These are phyloP conservation scores for Kokia cookei DNA, from an alignment of 441 rosid genomes.

Conservation along the genomic window DNA sequence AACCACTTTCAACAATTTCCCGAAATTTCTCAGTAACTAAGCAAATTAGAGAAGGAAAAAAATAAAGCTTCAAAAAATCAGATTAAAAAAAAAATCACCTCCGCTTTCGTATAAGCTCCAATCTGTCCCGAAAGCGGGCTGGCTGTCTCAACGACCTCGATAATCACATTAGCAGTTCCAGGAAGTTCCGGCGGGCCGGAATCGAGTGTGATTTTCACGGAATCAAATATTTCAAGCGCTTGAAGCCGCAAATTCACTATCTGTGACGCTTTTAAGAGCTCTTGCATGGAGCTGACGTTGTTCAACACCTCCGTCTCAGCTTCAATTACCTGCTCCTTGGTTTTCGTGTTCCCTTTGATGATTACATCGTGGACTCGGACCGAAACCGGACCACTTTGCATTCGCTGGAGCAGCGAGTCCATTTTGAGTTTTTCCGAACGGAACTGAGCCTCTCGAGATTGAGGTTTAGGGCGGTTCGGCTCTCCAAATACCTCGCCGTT, in stretches of 20 bases:
- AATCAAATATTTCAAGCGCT: conserved; percentile 74
- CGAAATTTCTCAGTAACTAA: neutral
- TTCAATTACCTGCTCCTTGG: conserved; percentile 74
- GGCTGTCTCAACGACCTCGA: conserved; percentile 68
- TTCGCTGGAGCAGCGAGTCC: conserved; percentile 43
- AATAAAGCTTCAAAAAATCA: neutral
- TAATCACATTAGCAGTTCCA: conserved; percentile 76
- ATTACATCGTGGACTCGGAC: conserved; percentile 87
- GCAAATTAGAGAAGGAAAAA: neutral
- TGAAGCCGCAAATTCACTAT: conserved; percentile 60
- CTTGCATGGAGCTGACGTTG: conserved; percentile 65
- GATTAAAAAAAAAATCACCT: conserved; percentile 34
- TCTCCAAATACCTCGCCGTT: neutral
- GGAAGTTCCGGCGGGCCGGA: conserved; percentile 91
- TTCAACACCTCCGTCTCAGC: conserved; percentile 54
- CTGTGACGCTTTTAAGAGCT: conserved; percentile 61
- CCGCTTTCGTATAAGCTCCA: conserved; percentile 76
- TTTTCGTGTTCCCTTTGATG: conserved; percentile 73
- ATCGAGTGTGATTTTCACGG: conserved; percentile 79
- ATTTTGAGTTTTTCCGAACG: conserved; percentile 32
- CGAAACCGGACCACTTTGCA: conserved; percentile 48
- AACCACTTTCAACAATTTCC: neutral
- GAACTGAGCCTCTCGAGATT: neutral
- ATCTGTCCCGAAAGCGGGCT: conserved; percentile 67
- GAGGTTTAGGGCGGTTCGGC: neutral